phyloP scores from a whole-genome alignment of 331 rosid genomes.

The Rosa hybrid region DNA sequence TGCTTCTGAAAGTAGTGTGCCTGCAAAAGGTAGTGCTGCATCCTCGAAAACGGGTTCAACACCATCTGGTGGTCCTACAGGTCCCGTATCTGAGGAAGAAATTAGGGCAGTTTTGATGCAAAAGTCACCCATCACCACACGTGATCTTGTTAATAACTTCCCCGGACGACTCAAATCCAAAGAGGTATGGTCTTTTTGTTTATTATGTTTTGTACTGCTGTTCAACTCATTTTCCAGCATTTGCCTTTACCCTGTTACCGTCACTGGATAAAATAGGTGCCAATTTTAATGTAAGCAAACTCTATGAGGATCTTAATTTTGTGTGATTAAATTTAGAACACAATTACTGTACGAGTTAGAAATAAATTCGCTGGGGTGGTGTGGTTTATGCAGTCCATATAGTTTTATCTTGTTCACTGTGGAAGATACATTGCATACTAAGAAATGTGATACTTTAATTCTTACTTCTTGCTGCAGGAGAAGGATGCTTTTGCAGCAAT shows the following conservation, averaged over 20 bases:
- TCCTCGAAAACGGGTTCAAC: conserved; percentile 45
- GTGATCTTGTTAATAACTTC: conserved; percentile 67
- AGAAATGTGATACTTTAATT: neutral
- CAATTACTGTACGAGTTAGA: neutral
- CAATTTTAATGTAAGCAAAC: neutral
- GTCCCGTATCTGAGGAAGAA: conserved; percentile 90
- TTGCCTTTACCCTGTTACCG: neutral
- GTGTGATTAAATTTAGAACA: neutral
- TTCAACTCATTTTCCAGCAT: neutral
- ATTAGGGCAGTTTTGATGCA: conserved; percentile 81
- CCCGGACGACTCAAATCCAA: conserved; percentile 8
- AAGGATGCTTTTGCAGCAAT: conserved; percentile 85
- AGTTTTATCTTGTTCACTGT: neutral
- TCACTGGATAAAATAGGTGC: neutral
- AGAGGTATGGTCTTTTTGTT: neutral
- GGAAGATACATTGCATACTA: neutral
- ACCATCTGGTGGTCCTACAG: conserved; percentile 59
- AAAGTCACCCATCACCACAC: conserved; percentile 81
- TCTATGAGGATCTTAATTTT: neutral
- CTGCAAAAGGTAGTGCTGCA: conserved; percentile 50
- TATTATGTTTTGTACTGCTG: neutral
- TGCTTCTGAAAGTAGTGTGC: conserved; percentile 51
- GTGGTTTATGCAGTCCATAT: neutral
- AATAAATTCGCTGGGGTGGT: neutral
- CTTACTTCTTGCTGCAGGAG: conserved; percentile 56